Percentiles rank a stretch among this genome's conserved stretches.
These are phyloP conservation scores for Exophiala sp. DNA, from an alignment of 2,329 filamentous ascomycete species.

Conservation along the genomic window DNA sequence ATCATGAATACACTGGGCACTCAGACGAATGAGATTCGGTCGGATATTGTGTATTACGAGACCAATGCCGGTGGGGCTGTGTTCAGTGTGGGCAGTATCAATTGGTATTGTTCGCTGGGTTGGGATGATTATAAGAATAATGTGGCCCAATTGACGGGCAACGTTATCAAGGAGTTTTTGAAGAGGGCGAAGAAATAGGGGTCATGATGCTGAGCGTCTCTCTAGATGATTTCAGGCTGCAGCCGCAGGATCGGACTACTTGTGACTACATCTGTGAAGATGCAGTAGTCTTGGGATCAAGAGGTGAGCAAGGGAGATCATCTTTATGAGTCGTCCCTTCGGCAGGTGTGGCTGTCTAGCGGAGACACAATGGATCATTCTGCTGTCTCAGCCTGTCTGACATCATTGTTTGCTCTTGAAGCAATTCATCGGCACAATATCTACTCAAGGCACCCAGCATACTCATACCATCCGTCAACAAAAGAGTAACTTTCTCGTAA, in stretches of 20 bases:
- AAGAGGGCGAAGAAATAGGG: not conserved
- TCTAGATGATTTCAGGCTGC: not conserved
- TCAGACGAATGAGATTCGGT: conserved; percentile 20
- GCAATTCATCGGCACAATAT: too few relatives aligned
- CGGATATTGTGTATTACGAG: conserved; percentile 28
- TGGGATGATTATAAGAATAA: conserved; percentile 29
- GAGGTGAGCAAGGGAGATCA: too few relatives aligned
- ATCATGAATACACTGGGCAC: conserved; percentile 26
- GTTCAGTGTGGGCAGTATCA: conserved; percentile 31
- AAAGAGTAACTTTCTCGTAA: too few relatives aligned
- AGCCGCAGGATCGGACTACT: not conserved
- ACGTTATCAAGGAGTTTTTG: conserved; percentile 26
- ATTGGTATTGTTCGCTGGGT: conserved; percentile 27
- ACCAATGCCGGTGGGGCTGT: conserved; percentile 23
- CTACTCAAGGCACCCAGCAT: too few relatives aligned
- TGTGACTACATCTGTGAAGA: not conserved
- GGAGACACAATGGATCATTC: too few relatives aligned
- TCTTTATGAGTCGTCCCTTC: too few relatives aligned
- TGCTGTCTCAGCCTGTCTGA: too few relatives aligned
- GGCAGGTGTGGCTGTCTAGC: too few relatives aligned
- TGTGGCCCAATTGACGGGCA: conserved; percentile 27
- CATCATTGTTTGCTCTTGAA: too few relatives aligned
- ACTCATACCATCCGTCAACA: too few relatives aligned
- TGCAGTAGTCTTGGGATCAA: too few relatives aligned
- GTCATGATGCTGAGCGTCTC: not conserved